phyloP scores from a whole-genome alignment of 805 yeast genomes.

The Pichia heedii region DNA sequence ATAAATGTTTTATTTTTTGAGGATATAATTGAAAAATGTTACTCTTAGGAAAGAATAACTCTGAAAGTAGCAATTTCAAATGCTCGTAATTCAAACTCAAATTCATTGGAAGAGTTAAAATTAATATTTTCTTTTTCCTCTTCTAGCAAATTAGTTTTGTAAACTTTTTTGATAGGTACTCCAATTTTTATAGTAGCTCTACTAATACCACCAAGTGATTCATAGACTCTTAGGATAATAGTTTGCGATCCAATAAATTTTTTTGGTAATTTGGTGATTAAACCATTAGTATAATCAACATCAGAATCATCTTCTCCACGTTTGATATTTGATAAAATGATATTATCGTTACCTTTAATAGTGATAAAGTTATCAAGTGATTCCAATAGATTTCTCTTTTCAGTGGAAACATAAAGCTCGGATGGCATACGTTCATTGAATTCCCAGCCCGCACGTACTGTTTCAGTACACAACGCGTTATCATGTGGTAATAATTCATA shows the following conservation, averaged over 20 bases:
- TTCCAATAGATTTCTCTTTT: not conserved
- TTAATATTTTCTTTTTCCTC: conserved; percentile 32
- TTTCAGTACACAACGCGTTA: conserved; percentile 53
- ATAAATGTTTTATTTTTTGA: not conserved
- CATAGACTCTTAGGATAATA: conserved; percentile 70
- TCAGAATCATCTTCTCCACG: conserved; percentile 78
- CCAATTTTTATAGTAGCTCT: conserved; percentile 41
- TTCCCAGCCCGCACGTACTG: conserved; percentile 68
- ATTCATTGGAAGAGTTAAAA: conserved; percentile 23
- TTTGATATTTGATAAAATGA: conserved; percentile 70
- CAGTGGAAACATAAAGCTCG: conserved; percentile 13
- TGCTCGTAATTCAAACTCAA: conserved; percentile 46
- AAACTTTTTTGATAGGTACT: conserved; percentile 35
- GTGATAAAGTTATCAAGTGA: conserved; percentile 15
- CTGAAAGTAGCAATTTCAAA: conserved; percentile 71
- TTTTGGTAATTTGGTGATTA: conserved; percentile 34
- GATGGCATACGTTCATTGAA: conserved; percentile 49
- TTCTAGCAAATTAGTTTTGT: conserved; percentile 53
- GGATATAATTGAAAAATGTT: not conserved
- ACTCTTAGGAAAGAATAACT: conserved; percentile 29
- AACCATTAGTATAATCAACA: conserved; percentile 30
- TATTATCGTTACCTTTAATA: conserved; percentile 42
- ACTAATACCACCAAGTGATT: conserved; percentile 75
- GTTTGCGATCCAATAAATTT: conserved; percentile 38
- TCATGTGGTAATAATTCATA: conserved; percentile 80